Evolutionary conservation across 495 filamentous ascomycete species (phyloP), one percentile per base, ranked within the genome.

Genomic region (Neurospora tetraspora): DNA sequence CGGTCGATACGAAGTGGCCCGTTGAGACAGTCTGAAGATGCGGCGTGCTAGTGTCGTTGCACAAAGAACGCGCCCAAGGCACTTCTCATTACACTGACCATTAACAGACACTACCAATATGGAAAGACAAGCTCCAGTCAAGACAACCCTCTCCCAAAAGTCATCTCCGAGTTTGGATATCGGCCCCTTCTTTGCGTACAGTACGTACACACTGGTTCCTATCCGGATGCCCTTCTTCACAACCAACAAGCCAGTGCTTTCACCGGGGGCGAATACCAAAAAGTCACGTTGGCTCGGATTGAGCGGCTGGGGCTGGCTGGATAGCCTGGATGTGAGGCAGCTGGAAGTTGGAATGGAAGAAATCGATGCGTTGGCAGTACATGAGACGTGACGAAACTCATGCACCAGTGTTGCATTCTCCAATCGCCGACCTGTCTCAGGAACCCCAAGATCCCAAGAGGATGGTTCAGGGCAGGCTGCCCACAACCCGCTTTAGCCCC

Each of bases 301-400:
- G 73, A 75, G 78, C 70, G 80, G 80, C 70, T 80, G 80, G 80
- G 80, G 80, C 70, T 80, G 80, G 80, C 74, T 71, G 73, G 71
- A 70, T 38, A 69, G 61, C 69, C 18, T 14, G 72, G 27, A 61
- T 37, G 39, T 23, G 31, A 71, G 11, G 65, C 68, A 65, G 68
- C 69, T 65, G 53, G 53, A 70, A 73, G 71, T 43, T 71, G 61
- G 69, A 71, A 68, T 71, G 70, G 36, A 53, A 68, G 65, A 73
- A 36, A 74, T 68, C 71, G 74, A 69, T 74, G 75, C 71, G 72
- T 72, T 81, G 80, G 78, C 80, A 79, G 73, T 77, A 78, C 78
- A 78, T 77, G 71, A 76, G 68, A 73, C 75, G 72, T 77, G 76
- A 80, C 74, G 78, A 78, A 77, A 79, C 76, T 23, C 31, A 27